Evolutionary conservation across 2,329 filamentous ascomycete species (phyloP).

Genomic region (Diplodia mutila): DNA sequence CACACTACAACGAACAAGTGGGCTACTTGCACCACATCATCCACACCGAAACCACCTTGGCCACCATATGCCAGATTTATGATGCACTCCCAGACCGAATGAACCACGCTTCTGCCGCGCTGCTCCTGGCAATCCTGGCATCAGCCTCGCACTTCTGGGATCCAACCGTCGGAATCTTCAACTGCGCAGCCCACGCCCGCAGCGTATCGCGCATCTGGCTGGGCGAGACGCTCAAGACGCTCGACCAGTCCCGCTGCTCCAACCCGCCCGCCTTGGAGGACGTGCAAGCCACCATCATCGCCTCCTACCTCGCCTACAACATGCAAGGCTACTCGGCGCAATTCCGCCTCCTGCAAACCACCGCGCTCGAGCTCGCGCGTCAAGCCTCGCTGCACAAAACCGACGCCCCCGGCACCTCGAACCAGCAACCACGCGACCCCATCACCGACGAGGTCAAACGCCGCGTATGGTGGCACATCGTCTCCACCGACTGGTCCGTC

Average conservation of each 20-base stretch:
- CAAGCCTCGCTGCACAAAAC: conserved; percentile 27
- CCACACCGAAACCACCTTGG: neutral
- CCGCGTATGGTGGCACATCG: conserved; percentile 49
- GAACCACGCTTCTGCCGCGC: neutral
- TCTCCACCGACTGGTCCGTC: conserved; percentile 39
- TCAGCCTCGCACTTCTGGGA: conserved; percentile 3
- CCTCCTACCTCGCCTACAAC: conserved; percentile 40
- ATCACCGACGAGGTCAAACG: conserved; percentile 41
- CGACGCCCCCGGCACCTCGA: conserved; percentile 24
- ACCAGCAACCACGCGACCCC: conserved; percentile 28
- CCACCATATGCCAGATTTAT: neutral
- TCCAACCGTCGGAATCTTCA: neutral
- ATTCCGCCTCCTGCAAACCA: conserved; percentile 30
- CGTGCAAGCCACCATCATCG: conserved; percentile 43
- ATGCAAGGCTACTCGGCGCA: conserved; percentile 36
- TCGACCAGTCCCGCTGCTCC: neutral
- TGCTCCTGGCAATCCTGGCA: neutral
- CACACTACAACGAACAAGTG: neutral
- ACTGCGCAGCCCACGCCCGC: neutral
- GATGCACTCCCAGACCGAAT: neutral
- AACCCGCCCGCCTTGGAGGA: conserved; percentile 38
- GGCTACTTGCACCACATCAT: conserved; percentile 5
- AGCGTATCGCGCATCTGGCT: neutral
- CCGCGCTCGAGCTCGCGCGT: neutral
- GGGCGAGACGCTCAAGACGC: neutral